Base-by-base conservation (phyloP, 179 eudicot genomes). In the Amaranthus tricolor region DNA sequence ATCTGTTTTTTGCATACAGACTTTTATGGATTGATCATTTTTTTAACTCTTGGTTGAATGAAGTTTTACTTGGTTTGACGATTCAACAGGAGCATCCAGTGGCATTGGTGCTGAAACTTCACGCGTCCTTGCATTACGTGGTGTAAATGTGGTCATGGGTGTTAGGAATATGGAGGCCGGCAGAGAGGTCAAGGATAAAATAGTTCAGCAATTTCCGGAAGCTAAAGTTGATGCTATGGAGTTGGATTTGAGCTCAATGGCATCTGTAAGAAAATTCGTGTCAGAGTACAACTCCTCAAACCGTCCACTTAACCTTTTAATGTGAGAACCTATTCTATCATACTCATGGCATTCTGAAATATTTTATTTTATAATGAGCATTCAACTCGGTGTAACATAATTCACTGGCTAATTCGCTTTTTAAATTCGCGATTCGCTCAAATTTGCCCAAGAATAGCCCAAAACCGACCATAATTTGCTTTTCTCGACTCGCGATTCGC, bases 41-140 rank as follows among this genome's bases (percentile, higher is more conserved):
- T 56, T 19, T 40, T 48, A 61, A 6, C 31, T 78, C 47, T 7
- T 52, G 61, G 1, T 24, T 0, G 1, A 24, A 20, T 66, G 48
- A 71, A 31, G 64, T 49, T 66, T 71, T 48, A 76, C 66, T 61
- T 64, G 55, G 55, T 55, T 43, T 44, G 62, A 64, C 15, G 68
- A 16, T 44, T 75, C 13, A 76, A 55, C 87, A 91, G 96, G 97
- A 53, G 99, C 96, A 40, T 89, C 99, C 44, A 90, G 97, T 56
- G 99, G 99, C 10, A 94, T 92, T 31, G 97, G 99, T 65, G 95
- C 90, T 5, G 97, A 93, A 84, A 93, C 97, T 60, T 85, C 99
- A 12, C 83, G 96, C n/a, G 95, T 87, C 70, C 82, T 93, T 76
- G 97, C 99, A 12, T 89, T 86, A 78, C 88, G 92, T 48, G 95